A percentile compares a stretch with the other conserved stretches of the same genome.
Evolutionary conservation across 2,329 filamentous ascomycete genomes (phyloP).

Genomic region (Ilyonectria sp.): DNA sequence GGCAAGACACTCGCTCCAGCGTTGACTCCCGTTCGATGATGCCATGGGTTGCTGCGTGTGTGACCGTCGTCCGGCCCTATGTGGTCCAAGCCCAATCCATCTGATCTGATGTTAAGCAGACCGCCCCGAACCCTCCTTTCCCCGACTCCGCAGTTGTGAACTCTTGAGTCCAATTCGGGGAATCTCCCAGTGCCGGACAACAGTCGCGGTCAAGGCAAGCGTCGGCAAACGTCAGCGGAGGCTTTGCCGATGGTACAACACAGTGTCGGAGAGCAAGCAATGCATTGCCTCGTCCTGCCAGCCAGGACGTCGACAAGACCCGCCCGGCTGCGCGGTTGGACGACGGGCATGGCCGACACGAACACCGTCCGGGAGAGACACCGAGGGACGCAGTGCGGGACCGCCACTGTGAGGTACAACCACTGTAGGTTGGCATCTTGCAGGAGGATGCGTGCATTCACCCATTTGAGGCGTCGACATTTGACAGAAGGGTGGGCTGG

Average conservation of each 20-base stretch:
- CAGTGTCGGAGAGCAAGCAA: conserved; percentile 17
- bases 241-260: conserved; percentile 7
- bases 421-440: conserved; percentile 26
- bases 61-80: not conserved
- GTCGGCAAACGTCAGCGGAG: conserved; percentile 17
- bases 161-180: not conserved
- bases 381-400: conserved; percentile 23
- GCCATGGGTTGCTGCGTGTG: not conserved
- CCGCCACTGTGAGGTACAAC: conserved; percentile 6
- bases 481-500: conserved; percentile 1
- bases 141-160: not conserved
- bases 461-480: conserved; percentile 34
- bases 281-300: conserved; percentile 21
- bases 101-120: conserved; percentile 26
- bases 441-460: conserved; percentile 15
- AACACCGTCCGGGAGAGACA: conserved; percentile 26
- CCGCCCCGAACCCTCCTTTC: conserved; percentile 10
- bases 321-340: conserved; percentile 26
- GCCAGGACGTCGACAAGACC: conserved; percentile 15
- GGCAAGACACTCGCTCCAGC: not conserved
- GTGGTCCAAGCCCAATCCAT: conserved; percentile 11
- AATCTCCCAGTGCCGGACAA: not conserved
- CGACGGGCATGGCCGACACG: conserved; percentile 33
- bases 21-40: conserved; percentile 4
- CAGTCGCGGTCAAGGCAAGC: not conserved